phyloP scores from a whole-genome alignment of 257 asterid genomes.

The Avicennia marina region DNA sequence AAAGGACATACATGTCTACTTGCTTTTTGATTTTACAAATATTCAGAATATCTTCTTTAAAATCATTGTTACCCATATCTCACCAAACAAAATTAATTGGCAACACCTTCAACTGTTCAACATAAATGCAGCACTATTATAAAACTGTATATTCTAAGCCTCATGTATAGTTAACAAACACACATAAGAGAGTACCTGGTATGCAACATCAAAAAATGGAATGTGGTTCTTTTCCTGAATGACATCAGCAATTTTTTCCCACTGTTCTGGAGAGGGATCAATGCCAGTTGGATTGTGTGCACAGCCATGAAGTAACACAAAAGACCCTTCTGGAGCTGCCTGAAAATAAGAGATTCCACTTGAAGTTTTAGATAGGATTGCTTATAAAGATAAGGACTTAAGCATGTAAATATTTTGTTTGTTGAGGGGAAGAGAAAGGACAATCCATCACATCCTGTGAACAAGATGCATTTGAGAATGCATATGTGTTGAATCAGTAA shows the following conservation, averaged over 20 bases:
- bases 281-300: constrained; percentile 99
- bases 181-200: constrained; percentile 61
- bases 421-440: neutral
- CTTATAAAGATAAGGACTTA: neutral
- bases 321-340: constrained; percentile 96
- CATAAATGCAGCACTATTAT: neutral
- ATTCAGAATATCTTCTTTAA: no score
- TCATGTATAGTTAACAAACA: neutral
- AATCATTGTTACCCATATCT: no score
- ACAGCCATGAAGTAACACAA: constrained; percentile 91
- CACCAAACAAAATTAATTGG: no score
- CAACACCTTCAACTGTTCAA: no score
- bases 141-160: neutral
- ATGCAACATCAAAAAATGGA: constrained; percentile 98
- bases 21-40: constrained; percentile 1
- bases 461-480: neutral
- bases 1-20: constrained; percentile 5
- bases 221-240: constrained; percentile 87
- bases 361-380: neutral
- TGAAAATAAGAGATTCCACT: constrained; percentile 26
- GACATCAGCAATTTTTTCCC: constrained; percentile 85
- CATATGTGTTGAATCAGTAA: neutral
- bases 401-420: neutral
- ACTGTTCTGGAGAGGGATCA: constrained; percentile 89
- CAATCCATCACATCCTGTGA: constrained; percentile 9